Evolutionary conservation across 2,329 filamentous ascomycete genomes (phyloP).

Genomic region (Phyllosticta ampelicida): DNA sequence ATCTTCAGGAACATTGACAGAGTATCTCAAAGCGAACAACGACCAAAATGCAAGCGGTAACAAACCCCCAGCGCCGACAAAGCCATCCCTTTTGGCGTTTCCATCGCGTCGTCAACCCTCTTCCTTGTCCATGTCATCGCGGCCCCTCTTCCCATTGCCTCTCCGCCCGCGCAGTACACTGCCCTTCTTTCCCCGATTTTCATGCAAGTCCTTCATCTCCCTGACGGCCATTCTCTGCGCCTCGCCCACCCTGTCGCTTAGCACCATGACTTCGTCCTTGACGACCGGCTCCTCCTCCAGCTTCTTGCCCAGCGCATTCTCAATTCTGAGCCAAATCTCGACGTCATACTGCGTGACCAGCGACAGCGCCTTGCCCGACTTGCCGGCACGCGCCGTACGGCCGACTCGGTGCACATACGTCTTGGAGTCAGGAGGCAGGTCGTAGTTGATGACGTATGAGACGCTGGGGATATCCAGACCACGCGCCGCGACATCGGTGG

Average conservation of each 20-base stretch:
- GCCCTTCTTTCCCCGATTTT: conserved; percentile 47
- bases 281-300: conserved; percentile 56
- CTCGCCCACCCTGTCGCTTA: conserved; percentile 67
- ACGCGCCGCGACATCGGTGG: conserved; percentile 86
- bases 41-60: neutral
- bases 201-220: conserved; percentile 72
- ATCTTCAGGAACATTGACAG: neutral
- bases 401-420: conserved; percentile 88
- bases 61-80: neutral
- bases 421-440: conserved; percentile 74
- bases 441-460: conserved; percentile 76
- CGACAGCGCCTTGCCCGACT: conserved; percentile 68
- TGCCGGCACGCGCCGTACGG: conserved; percentile 77
- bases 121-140: conserved; percentile 64
- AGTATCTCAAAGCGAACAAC: neutral
- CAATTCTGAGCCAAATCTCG: conserved; percentile 70
- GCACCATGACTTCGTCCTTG: conserved; percentile 78
- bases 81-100: neutral
- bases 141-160: conserved; percentile 39
- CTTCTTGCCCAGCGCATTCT: conserved; percentile 70
- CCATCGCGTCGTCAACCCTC: conserved; percentile 44
- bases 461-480: conserved; percentile 91
- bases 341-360: conserved; percentile 83
- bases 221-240: conserved; percentile 69
- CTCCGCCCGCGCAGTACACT: conserved; percentile 41